These are phyloP conservation scores for Syzygium jambos DNA, from an alignment of 345 rosid genomes.

Conservation along the genomic window DNA sequence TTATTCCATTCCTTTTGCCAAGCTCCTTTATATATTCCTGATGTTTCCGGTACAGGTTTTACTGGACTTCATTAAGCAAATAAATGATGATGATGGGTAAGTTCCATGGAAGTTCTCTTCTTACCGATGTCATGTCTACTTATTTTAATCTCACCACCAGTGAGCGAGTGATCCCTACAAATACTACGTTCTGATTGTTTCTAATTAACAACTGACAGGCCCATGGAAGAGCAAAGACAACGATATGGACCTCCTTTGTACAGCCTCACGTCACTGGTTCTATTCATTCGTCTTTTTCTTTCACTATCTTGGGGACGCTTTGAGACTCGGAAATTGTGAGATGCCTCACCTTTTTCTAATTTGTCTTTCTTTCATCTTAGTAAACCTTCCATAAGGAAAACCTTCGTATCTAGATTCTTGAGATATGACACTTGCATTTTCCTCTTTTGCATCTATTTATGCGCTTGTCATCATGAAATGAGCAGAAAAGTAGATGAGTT, in stretches of 20 bases:
- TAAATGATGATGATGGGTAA: conserved; percentile 98
- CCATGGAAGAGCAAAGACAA: conserved; percentile 98
- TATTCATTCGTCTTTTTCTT: conserved; percentile 50
- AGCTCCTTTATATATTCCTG: neutral
- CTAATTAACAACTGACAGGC: conserved; percentile 31
- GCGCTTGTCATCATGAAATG: neutral
- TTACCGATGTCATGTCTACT: neutral
- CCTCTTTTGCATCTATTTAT: neutral
- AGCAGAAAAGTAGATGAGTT: conserved; percentile 48
- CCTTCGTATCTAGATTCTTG: neutral
- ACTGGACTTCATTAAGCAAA: conserved; percentile 83
- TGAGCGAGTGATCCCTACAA: neutral
- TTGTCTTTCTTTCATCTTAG: neutral
- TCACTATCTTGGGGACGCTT: conserved; percentile 59
- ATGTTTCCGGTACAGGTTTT: conserved; percentile 46
- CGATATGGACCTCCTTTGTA: conserved; percentile 95
- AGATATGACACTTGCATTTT: neutral
- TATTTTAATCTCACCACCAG: neutral
- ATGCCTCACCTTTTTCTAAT: conserved; percentile 5
- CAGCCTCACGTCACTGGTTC: conserved; percentile 65
- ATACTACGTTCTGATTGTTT: neutral
- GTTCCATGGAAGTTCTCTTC: neutral
- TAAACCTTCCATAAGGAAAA: neutral
- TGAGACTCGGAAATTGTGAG: conserved; percentile 63
- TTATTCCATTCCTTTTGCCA: neutral